Base-by-base conservation (phyloP, 2,329 filamentous ascomycete genomes). In the Colletotrichum limetticola region DNA sequence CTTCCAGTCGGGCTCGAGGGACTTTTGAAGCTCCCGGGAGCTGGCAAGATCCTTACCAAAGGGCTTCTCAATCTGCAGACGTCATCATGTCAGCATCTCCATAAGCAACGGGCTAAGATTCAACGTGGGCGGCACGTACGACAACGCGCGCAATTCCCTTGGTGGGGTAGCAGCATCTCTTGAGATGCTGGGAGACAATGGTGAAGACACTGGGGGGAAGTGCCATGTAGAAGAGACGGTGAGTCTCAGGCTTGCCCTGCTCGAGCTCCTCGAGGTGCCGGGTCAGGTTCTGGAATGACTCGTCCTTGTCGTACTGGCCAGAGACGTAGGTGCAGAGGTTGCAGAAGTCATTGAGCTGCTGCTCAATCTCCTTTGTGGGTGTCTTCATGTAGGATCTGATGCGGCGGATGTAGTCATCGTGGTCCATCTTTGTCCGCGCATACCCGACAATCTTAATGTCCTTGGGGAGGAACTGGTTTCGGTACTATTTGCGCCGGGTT, bases 311-410 rank as follows among this genome's bases (percentile, higher is more conserved):
- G 82, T 99, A 99, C 84, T 98, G 96, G 72, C 97, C 97, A n/a
- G 95, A 94, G 63, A 99, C 88, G 82, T 99, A 99, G 80, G 94
- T 92, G 90, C 96, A 98, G 79, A 96, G 88, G 75, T 90, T 87
- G 86, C 92, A 93, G 86, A 99, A 99, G 72, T 97, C 93, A 74
- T 97, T 91, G 73, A 99, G 89, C 84, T 98, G 95, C 85, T 98
- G 93, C 87, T 99, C 95, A 78, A 97, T 92, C 79, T 98, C 97
- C 88, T 98, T 97, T 78, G 96, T 98, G 19, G 97, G 97, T 19
- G 95, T 97, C 91, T 99, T 98, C 88, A 99, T 99, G 87, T 98
- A 97, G 74, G 95, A 98, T 86, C 94, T 96, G 85, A 99, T 95
- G 78, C 97, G 91, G 86, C 93, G 94, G 82, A 98, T 90, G 87